Base-by-base conservation (phyloP, 768 basidiomycete genomes). In the Xerocomellus dryophilus region DNA sequence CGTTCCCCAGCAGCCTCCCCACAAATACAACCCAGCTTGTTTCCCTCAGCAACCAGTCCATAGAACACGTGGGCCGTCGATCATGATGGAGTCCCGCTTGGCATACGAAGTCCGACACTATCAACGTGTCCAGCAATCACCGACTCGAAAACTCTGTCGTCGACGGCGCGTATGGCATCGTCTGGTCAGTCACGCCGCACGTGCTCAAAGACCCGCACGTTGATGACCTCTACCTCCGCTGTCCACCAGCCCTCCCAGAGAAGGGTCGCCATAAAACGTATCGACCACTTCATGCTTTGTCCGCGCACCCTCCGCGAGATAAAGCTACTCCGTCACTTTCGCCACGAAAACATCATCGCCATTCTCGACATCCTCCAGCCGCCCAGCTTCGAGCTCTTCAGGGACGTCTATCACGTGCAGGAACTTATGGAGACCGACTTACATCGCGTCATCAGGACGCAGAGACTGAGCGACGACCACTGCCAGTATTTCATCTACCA, bases 401-500 rank as follows among this genome's bases (percentile, higher is more conserved):
- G 78, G 53, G 96, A 98, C 69, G 95, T 96, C 18, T 85, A 85
- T 61, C 78, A 81, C 50, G 80, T 82, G 8, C 81, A 81, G 71
- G 90, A 92, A 68, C 76, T 92, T 59, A 82, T 84, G 85, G 96
- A 97, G 73, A 96, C 93, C 1, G 96, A 98, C 74, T 76, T 98
- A 60, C 94, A 98, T 68, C 86, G 96, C 50, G 97, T 99, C 43
- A 98, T 99, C 62, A 81, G 92, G 25, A 96, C 97, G 0, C 96
- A 98, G 71, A 84, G 90, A 54, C 78, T 99, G 39, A 89, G 87
- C 53, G 96, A 98, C 67, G 94, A 98, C 66, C 95, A 98, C 67
- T 88, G 85, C 61, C 93, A 98, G 72, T 99, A 99, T 71, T 98
- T 99, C 67, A 86, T 96, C 61, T 99, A 99, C 70, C 96, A 98